These are phyloP conservation scores for Dendrobium huoshanense DNA, from an alignment of 106 monocot genomes.

Conservation along the genomic window DNA sequence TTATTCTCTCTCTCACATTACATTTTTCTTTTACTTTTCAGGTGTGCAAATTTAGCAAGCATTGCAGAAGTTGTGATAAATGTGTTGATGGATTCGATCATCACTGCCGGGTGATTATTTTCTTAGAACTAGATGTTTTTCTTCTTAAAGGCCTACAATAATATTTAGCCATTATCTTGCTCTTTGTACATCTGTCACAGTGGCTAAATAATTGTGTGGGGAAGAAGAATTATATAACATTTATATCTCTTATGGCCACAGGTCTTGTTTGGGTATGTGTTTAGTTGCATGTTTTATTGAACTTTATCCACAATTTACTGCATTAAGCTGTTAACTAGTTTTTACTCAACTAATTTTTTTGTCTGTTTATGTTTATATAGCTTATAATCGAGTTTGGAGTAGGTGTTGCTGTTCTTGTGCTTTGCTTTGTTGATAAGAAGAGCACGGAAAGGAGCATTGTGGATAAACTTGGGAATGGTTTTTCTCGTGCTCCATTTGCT, in stretches of 20 bases:
- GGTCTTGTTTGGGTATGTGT: constrained; percentile 77
- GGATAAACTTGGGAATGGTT: constrained; percentile 96
- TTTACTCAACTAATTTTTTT: background rate
- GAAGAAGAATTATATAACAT: constrained; percentile 89
- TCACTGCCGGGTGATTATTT: constrained; percentile 82
- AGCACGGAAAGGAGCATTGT: constrained; percentile 55
- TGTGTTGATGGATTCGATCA: constrained; percentile 99
- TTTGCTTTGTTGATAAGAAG: constrained; percentile 89
- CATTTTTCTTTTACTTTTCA: constrained; percentile 23
- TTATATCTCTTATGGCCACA: constrained; percentile 88
- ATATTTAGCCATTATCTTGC: background rate
- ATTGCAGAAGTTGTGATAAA: constrained; percentile 99
- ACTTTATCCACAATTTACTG: background rate
- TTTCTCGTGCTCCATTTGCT: constrained; percentile 90
- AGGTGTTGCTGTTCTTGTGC: constrained; percentile 83
- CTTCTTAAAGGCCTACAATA: background rate
- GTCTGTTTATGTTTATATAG: constrained; percentile 32
- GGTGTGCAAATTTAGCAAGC: constrained; percentile 94
- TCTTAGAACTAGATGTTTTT: background rate
- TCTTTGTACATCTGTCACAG: constrained; percentile 22
- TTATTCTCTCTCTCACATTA: background rate
- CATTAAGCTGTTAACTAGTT: background rate
- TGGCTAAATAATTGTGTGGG: constrained; percentile 99
- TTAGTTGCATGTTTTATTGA: too few species aligned
- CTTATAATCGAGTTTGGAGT: constrained; percentile 84